Conservation (phyloP, 208 protist genomes). For the Trypanosoma conorhini region DNA sequence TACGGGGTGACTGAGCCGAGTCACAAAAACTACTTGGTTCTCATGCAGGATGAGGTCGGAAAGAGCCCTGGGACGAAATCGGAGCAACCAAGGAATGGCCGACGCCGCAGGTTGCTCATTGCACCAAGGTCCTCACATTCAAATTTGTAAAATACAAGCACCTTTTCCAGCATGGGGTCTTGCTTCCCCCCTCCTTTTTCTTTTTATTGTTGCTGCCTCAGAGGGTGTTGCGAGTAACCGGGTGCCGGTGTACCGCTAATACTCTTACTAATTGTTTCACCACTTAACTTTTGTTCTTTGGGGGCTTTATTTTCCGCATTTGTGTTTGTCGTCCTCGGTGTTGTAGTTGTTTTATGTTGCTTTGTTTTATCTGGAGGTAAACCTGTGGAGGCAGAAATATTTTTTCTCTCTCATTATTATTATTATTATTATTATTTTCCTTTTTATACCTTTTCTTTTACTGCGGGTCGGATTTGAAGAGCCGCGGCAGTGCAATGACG, state of each 20-base stretch:
- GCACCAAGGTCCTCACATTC: slow-evolving; percentile 28
- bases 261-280: not conserved
- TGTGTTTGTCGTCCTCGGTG: slow-evolving; percentile 6
- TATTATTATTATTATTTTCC: slow-evolving; percentile 12
- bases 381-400: not conserved
- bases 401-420: too few species aligned
- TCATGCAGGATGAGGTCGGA: slow-evolving; percentile 10
- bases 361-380: not conserved
- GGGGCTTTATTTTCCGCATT: not conserved
- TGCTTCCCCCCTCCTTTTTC: not conserved
- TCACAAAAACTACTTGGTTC: slow-evolving; percentile 20
- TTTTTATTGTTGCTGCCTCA: not conserved
- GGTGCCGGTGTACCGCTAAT: not conserved
- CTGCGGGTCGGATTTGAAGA: not conserved
- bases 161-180: not conserved
- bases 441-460: slow-evolving; percentile 17
- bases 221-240: not conserved
- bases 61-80: not conserved
- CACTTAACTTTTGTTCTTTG: not conserved
- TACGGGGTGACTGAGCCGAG: slow-evolving; percentile 18
- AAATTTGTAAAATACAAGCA: slow-evolving; percentile 8
- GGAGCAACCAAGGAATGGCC: not conserved
- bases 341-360: slow-evolving; percentile 3
- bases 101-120: slow-evolving; percentile 24
- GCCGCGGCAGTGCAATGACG: not conserved